Conservation (phyloP, 108 stramenopile species). For the Cyclotella kingstonii region DNA sequence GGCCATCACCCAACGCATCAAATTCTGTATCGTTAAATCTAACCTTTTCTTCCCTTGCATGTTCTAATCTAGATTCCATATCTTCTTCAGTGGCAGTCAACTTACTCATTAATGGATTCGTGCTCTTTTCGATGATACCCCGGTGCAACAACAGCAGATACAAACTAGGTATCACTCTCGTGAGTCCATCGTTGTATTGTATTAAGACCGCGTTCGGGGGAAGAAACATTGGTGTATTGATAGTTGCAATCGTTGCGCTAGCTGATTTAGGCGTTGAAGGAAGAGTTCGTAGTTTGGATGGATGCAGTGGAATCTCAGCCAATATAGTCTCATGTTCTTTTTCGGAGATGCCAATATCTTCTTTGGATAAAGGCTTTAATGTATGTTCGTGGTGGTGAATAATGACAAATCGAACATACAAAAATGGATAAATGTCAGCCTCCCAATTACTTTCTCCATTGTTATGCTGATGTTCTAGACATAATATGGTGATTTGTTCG, state of each 20-base stretch:
- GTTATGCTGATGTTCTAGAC: not conserved
- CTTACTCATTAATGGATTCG: not conserved
- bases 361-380: not conserved
- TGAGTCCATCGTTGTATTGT: slow-evolving; percentile 68
- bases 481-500: slow-evolving; percentile 47
- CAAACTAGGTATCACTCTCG: slow-evolving; percentile 44
- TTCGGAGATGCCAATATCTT: not conserved
- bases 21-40: slow-evolving; percentile 30
- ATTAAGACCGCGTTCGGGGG: slow-evolving; percentile 73
- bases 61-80: no score
- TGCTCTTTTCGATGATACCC: slow-evolving; percentile 6
- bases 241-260: not conserved
- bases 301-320: slow-evolving; percentile 29
- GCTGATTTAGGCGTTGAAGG: not conserved
- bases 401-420: slow-evolving; percentile 25
- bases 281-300: slow-evolving; percentile 23
- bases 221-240: slow-evolving; percentile 31
- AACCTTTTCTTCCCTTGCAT: not conserved
- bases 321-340: slow-evolving; percentile 9
- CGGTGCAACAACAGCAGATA: slow-evolving; percentile 43
- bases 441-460: not conserved
- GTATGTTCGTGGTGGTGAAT: not conserved
- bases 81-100: not conserved
- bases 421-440: slow-evolving; percentile 8
- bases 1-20: slow-evolving; percentile 8